Conservation (phyloP, 2,329 filamentous ascomycete genomes). For the Tothia fuscella region DNA sequence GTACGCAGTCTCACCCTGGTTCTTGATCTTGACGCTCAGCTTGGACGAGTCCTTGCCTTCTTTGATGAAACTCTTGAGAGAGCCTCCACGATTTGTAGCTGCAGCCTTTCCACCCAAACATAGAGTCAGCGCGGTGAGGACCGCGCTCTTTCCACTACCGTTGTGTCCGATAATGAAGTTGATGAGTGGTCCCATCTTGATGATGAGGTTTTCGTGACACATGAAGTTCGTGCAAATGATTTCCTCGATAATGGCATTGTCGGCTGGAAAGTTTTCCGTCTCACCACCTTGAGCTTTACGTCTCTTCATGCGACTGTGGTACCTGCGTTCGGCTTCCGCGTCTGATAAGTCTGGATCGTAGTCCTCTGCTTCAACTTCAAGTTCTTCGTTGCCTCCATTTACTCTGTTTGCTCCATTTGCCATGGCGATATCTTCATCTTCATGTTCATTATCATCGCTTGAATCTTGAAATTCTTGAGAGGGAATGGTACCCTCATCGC, state of each 20-base stretch:
- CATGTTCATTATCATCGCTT: no score
- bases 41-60: constrained; percentile 63
- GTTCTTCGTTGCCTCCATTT: background rate
- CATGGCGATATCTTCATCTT: background rate
- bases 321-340: background rate
- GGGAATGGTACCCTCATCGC: background rate
- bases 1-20: constrained; percentile 74
- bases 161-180: constrained; percentile 99
- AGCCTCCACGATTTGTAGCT: constrained; percentile 82
- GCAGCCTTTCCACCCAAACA: constrained; percentile 93
- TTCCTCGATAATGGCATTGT: constrained; percentile 77
- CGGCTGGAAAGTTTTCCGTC: constrained; percentile 33
- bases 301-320: background rate
- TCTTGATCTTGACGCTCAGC: constrained; percentile 80
- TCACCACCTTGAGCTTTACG: background rate
- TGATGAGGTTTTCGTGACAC: constrained; percentile 76
- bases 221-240: constrained; percentile 90
- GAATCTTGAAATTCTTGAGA: background rate
- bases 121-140: constrained; percentile 82
- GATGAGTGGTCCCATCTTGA: constrained; percentile 82
- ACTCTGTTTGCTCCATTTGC: background rate
- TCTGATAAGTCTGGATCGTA: background rate
- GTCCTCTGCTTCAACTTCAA: background rate
- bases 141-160: constrained; percentile 92
- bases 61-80: constrained; percentile 80